Base-by-base conservation (phyloP, 495 filamentous ascomycete species). In the Aspergillus wentii region DNA sequence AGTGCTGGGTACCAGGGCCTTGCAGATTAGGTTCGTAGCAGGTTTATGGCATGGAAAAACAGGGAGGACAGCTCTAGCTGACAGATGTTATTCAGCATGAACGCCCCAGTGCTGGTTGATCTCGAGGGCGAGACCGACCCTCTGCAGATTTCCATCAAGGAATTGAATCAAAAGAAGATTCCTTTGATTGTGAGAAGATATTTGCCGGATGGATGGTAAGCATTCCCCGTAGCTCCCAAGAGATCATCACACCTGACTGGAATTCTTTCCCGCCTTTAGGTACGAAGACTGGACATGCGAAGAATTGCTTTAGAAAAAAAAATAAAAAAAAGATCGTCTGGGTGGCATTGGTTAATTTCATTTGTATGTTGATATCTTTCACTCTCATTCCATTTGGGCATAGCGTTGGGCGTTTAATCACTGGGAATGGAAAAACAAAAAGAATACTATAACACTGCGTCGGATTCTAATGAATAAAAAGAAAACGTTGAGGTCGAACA, bases 221-320 rank as follows among this genome's bases (percentile, higher is more conserved):
- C 75, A 18, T 32, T n/a, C 19, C 15, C 8, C 19, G 13, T 23
- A 21, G 17, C 20, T 29, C n/a, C n/a, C n/a, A n/a, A 23, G n/a
- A 2, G 28, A 18, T 1, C 38, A 18, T 28, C 43, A 30, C 48
- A 26, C 16, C 30, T 52, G 19, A 26, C 37, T 17, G 29, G 23
- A 54, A 49, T 52, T 62, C 17, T 33, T 19, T 22, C 15, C n/a
- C n/a, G n/a, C n/a, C 17, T 21, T 19, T 43, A 95, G 91, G 68
- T 98, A 98, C 58, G 92, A 98, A 72, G 92, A 98, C 62, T 98
- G 92, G 92, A 92, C 88, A 35, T 95, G 89, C 67, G 92, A 98
- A 68, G 92, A 98, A 57, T 71, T 98, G 21, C 73, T 94, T 27
- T 80, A 59, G 43, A 48, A 28, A 8, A 25, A 35, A 19, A 17